Conservation (phyloP, 1,284 basidiomycete species). For the Trichosporon coremiiforme region DNA sequence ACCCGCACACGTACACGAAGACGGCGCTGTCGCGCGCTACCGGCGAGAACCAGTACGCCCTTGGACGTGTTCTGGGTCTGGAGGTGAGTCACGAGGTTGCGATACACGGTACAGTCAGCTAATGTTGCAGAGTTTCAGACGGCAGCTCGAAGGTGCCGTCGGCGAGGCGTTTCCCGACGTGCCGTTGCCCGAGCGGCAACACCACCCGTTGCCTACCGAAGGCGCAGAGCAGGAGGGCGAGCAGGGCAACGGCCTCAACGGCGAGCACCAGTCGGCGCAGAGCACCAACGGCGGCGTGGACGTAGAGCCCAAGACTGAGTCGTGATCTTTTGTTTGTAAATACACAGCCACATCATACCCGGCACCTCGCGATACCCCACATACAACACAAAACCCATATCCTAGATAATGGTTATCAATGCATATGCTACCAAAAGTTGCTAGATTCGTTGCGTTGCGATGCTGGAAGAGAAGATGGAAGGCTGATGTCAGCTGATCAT, state of each 20-base stretch:
- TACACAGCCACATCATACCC: slow-evolving; percentile 5
- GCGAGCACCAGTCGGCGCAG: neutral
- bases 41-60: slow-evolving; percentile 53
- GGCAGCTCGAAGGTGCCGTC: slow-evolving; percentile 44
- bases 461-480: neutral
- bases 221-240: slow-evolving; percentile 14
- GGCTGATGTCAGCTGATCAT: slow-evolving; percentile 12
- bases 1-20: slow-evolving; percentile 48
- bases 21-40: slow-evolving; percentile 43
- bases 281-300: slow-evolving; percentile 5
- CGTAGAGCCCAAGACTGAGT: slow-evolving; percentile 12
- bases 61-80: slow-evolving; percentile 48
- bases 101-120: no score
- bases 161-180: slow-evolving; percentile 44
- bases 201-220: slow-evolving; percentile 33
- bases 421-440: slow-evolving; percentile 23
- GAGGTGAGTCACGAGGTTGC: slow-evolving; percentile 39
- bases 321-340: neutral
- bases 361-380: neutral
- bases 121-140: slow-evolving; percentile 42
- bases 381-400: neutral
- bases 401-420: slow-evolving; percentile 22
- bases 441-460: slow-evolving; percentile 17
- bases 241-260: neutral
- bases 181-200: slow-evolving; percentile 44